Conservation (phyloP, 2,329 filamentous ascomycete species). For the Pseudogymnoascus sp. region DNA sequence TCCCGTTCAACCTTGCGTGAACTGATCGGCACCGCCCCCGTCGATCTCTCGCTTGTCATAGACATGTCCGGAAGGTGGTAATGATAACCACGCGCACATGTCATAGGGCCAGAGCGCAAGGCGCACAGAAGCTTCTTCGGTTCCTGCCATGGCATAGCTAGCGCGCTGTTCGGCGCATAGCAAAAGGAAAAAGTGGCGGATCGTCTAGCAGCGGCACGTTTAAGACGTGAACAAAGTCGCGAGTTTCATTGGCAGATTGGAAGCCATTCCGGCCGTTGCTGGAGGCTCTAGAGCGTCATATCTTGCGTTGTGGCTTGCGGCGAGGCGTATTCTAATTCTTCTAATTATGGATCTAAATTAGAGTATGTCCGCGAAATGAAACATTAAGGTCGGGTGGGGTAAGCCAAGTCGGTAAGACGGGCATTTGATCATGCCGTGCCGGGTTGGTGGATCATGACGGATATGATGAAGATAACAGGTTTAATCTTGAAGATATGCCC, state of each 20-base stretch:
- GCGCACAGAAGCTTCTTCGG: neutral
- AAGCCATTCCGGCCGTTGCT: neutral
- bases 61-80: neutral
- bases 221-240: neutral
- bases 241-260: neutral
- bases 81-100: neutral
- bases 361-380: neutral
- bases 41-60: neutral
- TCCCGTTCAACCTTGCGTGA: neutral
- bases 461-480: neutral
- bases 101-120: neutral
- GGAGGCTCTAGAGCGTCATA: neutral
- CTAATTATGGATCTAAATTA: neutral
- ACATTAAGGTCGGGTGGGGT: neutral
- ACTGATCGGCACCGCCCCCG: neutral
- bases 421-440: neutral
- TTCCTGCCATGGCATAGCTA: neutral
- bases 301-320: neutral
- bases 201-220: neutral
- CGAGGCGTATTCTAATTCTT: neutral
- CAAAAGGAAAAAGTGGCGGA: neutral
- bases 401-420: constrained; percentile 3
- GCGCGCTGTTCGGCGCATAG: neutral
- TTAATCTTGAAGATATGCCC: neutral
- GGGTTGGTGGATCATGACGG: neutral